Base-by-base conservation (phyloP, 306 rosid species). In the Casuarina glauca region DNA sequence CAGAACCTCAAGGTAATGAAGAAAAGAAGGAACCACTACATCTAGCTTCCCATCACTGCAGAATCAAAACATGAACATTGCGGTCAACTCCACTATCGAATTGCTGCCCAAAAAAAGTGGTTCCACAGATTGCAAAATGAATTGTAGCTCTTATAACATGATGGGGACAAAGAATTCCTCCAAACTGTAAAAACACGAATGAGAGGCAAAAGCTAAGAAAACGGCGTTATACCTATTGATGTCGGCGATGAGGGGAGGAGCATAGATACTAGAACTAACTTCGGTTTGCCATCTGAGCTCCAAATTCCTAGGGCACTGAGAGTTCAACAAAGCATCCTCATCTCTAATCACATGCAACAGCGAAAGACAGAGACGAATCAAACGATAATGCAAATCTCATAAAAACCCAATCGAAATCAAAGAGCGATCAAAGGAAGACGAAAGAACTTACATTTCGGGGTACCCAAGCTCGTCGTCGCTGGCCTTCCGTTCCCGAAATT, bases 201-300 rank as follows among this genome's bases (percentile, higher is more conserved):
- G 41, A 20, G 9, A 5, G 38, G 39, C 39, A 17, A 58, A 58
- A 42, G 71, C 50, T 41, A 9, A 66, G 17, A 42, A 41, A 26
- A 1, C 9, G 11, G 41, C 4, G 43, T 35, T 9, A 13, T 75
- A 95, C 99, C 98, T 88, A 87, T 96, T 96, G 73, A 96, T 90
- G 84, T 96, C 99, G 66, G 98, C 93, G 78, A 96, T 72, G 93
- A 96, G 89, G 35, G 99, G 99, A 6, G 93, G 85, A 3, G 98
- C 99, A 85, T 93, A 96, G 71, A 96, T 88, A 70, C 99, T 96
- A 54, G 99, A 93, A 81, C 98, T 96, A 64, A 96, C 98, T 93
- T 96, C 99, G 0, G 99, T 88, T 80, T 96, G 97, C 99, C 99
- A 96, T 87, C 98, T 84, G 12, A 96, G 86, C 90, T 96, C 99